Base-by-base conservation (phyloP, 371 early-diverging fungal genomes). In the Rhizopus arrhizus region DNA sequence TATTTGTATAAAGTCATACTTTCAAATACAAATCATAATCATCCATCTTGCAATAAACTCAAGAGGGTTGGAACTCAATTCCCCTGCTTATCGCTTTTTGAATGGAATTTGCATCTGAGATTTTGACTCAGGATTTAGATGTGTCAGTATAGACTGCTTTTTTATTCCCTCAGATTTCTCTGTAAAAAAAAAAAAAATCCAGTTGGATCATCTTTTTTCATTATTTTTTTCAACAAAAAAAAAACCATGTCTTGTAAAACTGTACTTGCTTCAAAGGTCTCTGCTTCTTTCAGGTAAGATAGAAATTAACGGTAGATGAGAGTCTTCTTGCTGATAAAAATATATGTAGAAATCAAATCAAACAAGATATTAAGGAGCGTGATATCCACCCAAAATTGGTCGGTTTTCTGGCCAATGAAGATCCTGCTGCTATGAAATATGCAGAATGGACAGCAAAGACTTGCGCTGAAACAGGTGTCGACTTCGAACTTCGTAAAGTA, bases 371-470 rank as follows among this genome's bases (percentile, higher is more conserved):
- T 65, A 78, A 85, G 58, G 73, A 78, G 36, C 85, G 89, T 53
- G 70, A 73, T 36, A 82, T 88, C 58, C 72, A 75, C n/a, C 97
- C 97, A 38, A 89, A 86, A 61, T 83, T 98, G 49, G 96, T 96
- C 7, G 96, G 93, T 4, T 95, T 97, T 76, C 85, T 98, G 5
- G 95, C 97, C 45, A 98, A 98, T 73, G 89, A 91, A 28, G 97
- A 98, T 59, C 94, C 94, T 40, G 92, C 95, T 50, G 95, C 96
- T 22, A 83, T 67, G 54, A 93, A 87, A 70, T 94, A 92, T 72
- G 92, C 94, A 52, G 89, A 93, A 63, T 94, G 92, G 90, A 95
- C 96, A 4, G 85, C 85, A 56, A 95, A 94, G 78, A 91, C 96
- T 10, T 95, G 95, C 69, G 86, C 85, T 36, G 95, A 95, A 66